Evolutionary conservation across 2,329 filamentous ascomycete species (phyloP).

Genomic region (Aspergillus sp.): DNA sequence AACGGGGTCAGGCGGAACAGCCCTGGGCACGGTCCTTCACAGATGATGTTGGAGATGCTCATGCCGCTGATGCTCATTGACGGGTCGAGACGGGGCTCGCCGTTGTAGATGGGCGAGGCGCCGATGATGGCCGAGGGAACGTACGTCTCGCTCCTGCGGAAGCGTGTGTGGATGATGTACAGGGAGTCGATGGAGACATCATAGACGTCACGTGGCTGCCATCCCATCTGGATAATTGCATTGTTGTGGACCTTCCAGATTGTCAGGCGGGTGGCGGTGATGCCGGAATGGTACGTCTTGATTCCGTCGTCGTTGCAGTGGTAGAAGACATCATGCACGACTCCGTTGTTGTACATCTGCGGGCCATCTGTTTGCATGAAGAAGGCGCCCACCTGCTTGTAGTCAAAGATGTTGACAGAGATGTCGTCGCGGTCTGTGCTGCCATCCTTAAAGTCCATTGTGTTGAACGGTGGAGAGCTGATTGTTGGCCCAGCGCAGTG

Average conservation of each 20-base stretch:
- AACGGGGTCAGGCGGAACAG: background rate
- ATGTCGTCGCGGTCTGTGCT: conserved; percentile 5
- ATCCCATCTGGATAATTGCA: background rate
- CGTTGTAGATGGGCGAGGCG: background rate
- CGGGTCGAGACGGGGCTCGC: background rate
- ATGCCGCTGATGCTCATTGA: background rate
- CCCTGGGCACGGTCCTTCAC: background rate
- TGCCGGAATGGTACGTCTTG: background rate
- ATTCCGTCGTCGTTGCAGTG: background rate
- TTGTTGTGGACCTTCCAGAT: background rate
- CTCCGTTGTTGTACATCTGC: background rate
- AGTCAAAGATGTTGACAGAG: background rate
- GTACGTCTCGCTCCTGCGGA: background rate
- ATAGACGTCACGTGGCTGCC: background rate
- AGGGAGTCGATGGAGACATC: background rate
- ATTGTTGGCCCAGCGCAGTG: background rate
- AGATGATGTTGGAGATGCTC: background rate
- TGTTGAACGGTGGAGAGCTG: background rate
- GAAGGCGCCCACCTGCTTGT: background rate
- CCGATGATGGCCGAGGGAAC: background rate
- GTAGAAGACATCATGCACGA: background rate
- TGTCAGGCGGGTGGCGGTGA: background rate
- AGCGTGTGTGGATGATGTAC: background rate
- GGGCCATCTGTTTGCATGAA: background rate
- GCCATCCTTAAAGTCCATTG: conserved; percentile 4